phyloP scores from a whole-genome alignment of 75 land plant species.

The Pinus taeda region DNA sequence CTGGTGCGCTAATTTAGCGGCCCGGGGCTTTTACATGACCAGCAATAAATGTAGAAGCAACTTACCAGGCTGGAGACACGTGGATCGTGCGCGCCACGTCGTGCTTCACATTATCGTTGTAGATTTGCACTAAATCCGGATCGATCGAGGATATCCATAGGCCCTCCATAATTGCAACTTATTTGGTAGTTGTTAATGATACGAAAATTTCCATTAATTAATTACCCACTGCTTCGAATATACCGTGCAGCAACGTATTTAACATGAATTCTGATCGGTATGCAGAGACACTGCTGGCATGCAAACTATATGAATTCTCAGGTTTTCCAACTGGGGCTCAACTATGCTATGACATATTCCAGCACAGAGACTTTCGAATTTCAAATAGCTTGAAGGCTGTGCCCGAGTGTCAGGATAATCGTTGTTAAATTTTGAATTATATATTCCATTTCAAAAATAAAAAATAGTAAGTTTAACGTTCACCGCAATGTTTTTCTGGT shows the following conservation, averaged over 20 bases:
- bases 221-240: neutral
- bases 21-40: too few relatives aligned
- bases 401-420: neutral
- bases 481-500: too few relatives aligned
- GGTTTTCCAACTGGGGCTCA: neutral
- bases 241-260: neutral
- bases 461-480: too few relatives aligned
- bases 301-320: neutral
- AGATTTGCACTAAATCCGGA: neutral
- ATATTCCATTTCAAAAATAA: too few relatives aligned
- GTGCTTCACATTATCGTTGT: too few relatives aligned
- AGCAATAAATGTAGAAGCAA: too few relatives aligned
- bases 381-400: neutral
- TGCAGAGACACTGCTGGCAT: neutral
- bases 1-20: too few relatives aligned
- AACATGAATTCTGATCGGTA: neutral
- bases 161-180: too few relatives aligned
- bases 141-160: neutral
- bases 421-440: too few relatives aligned
- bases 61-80: neutral
- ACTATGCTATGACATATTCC: constrained; percentile 4
- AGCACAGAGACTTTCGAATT: neutral
- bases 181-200: too few relatives aligned
- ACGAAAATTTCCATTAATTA: too few relatives aligned
- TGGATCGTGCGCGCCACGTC: neutral